Evolutionary conservation across 1,284 basidiomycete species (phyloP).

Genomic region (Marasmius sp.): DNA sequence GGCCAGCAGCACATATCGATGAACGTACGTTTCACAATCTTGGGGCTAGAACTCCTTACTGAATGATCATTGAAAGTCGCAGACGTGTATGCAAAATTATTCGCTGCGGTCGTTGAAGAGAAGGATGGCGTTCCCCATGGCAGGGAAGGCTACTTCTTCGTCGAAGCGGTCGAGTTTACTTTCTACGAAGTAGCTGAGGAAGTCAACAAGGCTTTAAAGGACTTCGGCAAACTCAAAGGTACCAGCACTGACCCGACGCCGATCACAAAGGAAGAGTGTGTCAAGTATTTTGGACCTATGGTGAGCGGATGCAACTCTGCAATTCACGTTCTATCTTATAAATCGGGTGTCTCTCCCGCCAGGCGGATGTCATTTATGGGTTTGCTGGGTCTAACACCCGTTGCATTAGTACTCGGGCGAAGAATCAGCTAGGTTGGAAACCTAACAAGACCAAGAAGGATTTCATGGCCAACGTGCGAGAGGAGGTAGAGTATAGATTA

Average conservation of each 20-base stretch:
- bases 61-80: neutral
- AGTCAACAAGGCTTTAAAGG: neutral
- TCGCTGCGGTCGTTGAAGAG: neutral
- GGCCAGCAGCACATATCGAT: neutral
- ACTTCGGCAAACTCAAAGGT: neutral
- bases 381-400: slow-evolving; percentile 43
- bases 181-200: neutral
- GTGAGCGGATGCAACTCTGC: neutral
- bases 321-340: neutral
- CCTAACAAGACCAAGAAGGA: slow-evolving; percentile 4
- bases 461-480: slow-evolving; percentile 22
- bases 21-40: neutral
- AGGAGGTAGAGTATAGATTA: slow-evolving; percentile 20
- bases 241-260: neutral
- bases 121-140: neutral
- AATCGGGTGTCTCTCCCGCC: neutral
- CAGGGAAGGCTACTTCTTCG: neutral
- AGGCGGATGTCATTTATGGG: neutral
- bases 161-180: neutral
- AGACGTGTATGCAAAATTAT: neutral
- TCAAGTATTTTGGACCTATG: neutral
- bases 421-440: neutral
- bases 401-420: slow-evolving; percentile 32
- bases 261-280: neutral
- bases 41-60: neutral